Percentiles rank a stretch among this genome's conserved stretches.
phyloP scores from a whole-genome alignment of 2,329 filamentous ascomycete genomes.

The Calonectria henricotiae region DNA sequence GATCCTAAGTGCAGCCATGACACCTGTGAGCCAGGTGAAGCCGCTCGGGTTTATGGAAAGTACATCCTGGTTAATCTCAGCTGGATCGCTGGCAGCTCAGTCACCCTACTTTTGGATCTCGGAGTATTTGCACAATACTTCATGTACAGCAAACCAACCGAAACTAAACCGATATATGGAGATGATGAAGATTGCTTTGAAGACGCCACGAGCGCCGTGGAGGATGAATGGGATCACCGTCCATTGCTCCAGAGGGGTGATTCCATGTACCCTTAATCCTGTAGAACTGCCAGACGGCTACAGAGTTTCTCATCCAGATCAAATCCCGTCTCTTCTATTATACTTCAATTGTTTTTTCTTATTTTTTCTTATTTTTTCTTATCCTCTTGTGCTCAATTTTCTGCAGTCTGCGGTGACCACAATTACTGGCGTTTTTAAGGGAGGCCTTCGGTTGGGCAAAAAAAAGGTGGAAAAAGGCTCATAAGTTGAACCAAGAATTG shows the following conservation, averaged over 20 bases:
- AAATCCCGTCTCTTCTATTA: slow-evolving; percentile 41
- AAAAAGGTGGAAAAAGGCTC: slow-evolving; percentile 1
- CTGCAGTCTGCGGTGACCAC: slow-evolving; percentile 3
- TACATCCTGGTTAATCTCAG: slow-evolving; percentile 93
- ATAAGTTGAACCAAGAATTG: slow-evolving; percentile 5
- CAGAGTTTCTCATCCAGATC: slow-evolving; percentile 23
- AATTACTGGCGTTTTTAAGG: slow-evolving; percentile 9
- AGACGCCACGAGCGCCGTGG: slow-evolving; percentile 49
- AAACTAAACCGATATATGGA: slow-evolving; percentile 55
- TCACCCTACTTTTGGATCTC: slow-evolving; percentile 88
- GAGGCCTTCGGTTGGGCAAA: background rate
- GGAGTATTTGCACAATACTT: slow-evolving; percentile 95
- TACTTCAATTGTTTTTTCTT: slow-evolving; percentile 8
- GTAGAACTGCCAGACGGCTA: background rate
- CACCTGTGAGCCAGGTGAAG: slow-evolving; percentile 78
- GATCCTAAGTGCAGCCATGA: slow-evolving; percentile 77
- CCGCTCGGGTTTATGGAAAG: slow-evolving; percentile 76
- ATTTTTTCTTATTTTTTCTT: background rate
- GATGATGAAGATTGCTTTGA: slow-evolving; percentile 51
- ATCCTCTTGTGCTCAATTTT: background rate
- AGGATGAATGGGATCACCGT: slow-evolving; percentile 61
- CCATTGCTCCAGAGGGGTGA: slow-evolving; percentile 58
- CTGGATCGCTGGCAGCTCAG: slow-evolving; percentile 91
- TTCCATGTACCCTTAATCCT: slow-evolving; percentile 49
- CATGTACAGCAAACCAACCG: slow-evolving; percentile 75